phyloP scores from a whole-genome alignment of 208 protist species.

The Acanthamoeba lenticulata region DNA sequence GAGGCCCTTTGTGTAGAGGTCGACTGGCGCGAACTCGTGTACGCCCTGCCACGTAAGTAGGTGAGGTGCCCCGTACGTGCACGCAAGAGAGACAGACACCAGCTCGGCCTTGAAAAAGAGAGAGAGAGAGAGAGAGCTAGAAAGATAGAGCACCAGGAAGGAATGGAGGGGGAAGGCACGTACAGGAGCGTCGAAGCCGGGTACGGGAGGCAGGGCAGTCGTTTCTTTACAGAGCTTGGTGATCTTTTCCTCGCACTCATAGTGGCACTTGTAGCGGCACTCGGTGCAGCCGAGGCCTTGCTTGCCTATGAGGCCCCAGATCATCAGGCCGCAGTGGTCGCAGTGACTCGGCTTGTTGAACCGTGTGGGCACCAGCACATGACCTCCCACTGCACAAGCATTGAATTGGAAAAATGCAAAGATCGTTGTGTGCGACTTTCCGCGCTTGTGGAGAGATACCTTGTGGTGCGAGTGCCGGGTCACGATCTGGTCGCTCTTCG shows the following conservation, averaged over 20 bases:
- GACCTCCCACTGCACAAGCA: neutral
- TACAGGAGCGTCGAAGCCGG: neutral
- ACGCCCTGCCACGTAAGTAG: neutral
- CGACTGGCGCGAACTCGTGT: neutral
- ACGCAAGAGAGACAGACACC: neutral
- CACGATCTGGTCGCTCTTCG: neutral
- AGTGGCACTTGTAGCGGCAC: slow-evolving; percentile 6
- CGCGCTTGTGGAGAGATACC: neutral
- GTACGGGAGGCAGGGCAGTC: neutral
- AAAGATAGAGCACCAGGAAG: neutral
- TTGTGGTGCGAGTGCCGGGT: neutral
- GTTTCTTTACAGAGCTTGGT: slow-evolving; percentile 16
- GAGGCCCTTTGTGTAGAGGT: neutral
- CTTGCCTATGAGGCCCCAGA: slow-evolving; percentile 24
- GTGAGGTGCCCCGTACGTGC: neutral
- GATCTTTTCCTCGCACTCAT: slow-evolving; percentile 20
- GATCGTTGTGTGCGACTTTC: too few relatives aligned
- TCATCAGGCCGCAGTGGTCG: slow-evolving; percentile 28
- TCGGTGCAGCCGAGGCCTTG: neutral
- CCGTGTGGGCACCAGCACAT: neutral
- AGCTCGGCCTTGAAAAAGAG: neutral
- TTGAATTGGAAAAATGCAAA: too few relatives aligned
- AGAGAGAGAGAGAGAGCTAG: neutral
- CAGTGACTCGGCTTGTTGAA: slow-evolving; percentile 40
- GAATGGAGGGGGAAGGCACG: neutral